These are phyloP conservation scores for Curvularia sp. DNA, from an alignment of 2,329 filamentous ascomycete species.

Conservation along the genomic window DNA sequence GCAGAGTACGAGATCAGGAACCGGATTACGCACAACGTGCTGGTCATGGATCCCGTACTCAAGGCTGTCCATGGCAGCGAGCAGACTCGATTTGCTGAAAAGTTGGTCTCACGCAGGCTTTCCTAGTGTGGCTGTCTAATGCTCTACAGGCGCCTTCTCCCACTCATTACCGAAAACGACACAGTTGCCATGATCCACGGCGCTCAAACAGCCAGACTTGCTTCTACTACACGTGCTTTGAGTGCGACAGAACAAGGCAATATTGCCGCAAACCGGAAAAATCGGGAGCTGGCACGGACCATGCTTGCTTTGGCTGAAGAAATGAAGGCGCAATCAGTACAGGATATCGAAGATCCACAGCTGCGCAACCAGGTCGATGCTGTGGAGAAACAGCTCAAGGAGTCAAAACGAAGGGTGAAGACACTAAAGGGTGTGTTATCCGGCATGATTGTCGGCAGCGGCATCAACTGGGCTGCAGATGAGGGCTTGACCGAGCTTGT, in stretches of 20 bases:
- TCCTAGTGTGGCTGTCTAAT: conserved; percentile 15
- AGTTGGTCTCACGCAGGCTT: conserved; percentile 57
- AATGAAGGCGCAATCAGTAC: conserved; percentile 60
- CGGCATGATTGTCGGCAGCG: conserved; percentile 80
- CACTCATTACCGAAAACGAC: conserved; percentile 72
- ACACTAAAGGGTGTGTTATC: conserved; percentile 81
- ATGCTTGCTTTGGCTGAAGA: conserved; percentile 70
- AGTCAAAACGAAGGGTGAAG: conserved; percentile 71
- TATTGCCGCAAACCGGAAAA: conserved; percentile 64
- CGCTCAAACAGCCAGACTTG: conserved; percentile 63
- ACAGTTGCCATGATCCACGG: conserved; percentile 69
- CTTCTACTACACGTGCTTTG: conserved; percentile 61
- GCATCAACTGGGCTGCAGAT: conserved; percentile 80
- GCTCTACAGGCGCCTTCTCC: conserved; percentile 67
- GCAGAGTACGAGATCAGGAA: conserved; percentile 74
- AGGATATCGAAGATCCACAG: conserved; percentile 62
- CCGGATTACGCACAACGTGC: conserved; percentile 70
- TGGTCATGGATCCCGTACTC: conserved; percentile 77
- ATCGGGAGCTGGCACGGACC: conserved; percentile 67
- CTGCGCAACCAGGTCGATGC: conserved; percentile 64
- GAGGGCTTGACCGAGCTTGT: conserved; percentile 73
- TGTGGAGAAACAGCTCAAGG: conserved; percentile 66
- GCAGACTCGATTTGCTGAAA: conserved; percentile 70
- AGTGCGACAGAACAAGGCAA: conserved; percentile 66
- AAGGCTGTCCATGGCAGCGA: conserved; percentile 77